phyloP scores from a whole-genome alignment of 495 filamentous ascomycete genomes.

The Penicillium taxi region DNA sequence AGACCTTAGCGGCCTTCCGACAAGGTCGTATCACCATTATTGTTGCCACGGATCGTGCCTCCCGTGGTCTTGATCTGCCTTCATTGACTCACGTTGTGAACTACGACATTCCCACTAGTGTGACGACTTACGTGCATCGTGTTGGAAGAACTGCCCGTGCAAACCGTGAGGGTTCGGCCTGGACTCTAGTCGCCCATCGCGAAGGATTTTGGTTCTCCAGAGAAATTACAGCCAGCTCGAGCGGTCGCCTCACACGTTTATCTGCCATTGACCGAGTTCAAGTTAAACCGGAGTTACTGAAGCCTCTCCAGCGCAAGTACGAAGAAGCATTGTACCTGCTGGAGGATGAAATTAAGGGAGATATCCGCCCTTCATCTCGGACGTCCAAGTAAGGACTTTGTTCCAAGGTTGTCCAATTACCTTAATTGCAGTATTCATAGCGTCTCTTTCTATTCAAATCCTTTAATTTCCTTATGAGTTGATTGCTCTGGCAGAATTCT shows the following conservation, averaged over 20 bases:
- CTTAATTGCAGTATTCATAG: constrained; percentile 8
- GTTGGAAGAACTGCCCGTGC: constrained; percentile 88
- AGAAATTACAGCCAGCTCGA: constrained; percentile 49
- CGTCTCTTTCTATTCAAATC: constrained; percentile 5
- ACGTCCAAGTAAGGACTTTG: neutral
- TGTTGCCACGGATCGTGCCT: constrained; percentile 84
- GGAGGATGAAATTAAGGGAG: constrained; percentile 34
- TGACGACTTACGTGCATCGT: constrained; percentile 83
- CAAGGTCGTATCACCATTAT: constrained; percentile 60
- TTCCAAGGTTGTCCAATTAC: too few species aligned
- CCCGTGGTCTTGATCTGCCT: constrained; percentile 82
- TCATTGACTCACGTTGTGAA: constrained; percentile 80
- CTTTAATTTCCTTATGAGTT: too few species aligned
- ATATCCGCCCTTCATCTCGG: neutral
- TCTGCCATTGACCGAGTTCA: constrained; percentile 38
- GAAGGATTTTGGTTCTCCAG: constrained; percentile 87
- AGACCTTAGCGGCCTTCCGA: constrained; percentile 55
- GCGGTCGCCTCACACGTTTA: constrained; percentile 38
- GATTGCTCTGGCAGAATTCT: too few species aligned
- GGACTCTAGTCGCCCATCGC: constrained; percentile 67
- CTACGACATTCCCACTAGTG: constrained; percentile 79
- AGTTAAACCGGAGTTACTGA: constrained; percentile 30
- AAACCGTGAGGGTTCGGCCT: constrained; percentile 66
- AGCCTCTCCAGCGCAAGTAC: constrained; percentile 50
- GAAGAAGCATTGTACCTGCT: constrained; percentile 47